Base-by-base conservation (phyloP, 2,329 filamentous ascomycete species). In the Calonectria multiphialidica region DNA sequence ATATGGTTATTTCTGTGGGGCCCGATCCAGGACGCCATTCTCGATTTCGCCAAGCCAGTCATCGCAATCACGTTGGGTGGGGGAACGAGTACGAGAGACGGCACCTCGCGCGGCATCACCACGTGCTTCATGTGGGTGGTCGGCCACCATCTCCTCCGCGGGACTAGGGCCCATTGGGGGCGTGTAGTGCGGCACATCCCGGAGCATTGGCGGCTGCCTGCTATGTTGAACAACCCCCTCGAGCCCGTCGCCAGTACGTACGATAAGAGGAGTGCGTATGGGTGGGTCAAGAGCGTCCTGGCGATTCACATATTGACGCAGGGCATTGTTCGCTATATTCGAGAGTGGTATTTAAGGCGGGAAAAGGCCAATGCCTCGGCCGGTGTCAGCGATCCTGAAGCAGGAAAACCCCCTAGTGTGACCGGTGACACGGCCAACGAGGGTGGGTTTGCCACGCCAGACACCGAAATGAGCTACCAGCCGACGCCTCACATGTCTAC, bases 1-100 rank as follows among this genome's bases (percentile, higher is more conserved):
- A 88, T 97, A 74, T 98, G 95, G 94, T 88, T 98, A 57, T 94
- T 97, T 77, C 89, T 98, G 73, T 97, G 94, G 94, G 92, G 92
- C 37, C 95, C 95, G 70, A 90, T 96, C 74, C 96, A 98, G 82
- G 94, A 95, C 81, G 93, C 97, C 80, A 93, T 96, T 70, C 88
- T 98, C 77, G 96, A 98, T 82, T 89, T 98, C 65, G 95, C 96
- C 72, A 96, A 98, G 84, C 94, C 96, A 71, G 95, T 98, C 81
- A 97, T 98, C 80, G 96, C 96, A 71, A 92, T 98, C 70, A 97
- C 95, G 0, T 87, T 98, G 13, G 96, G 96, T 74, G 96, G 95
- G 72, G 95, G 95, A 71, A 93, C 92, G 9, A 92, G 90, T 74
- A 91, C 91, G 9, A 90, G 89, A 76, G 90, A 92, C 72, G 92